Base-by-base conservation (phyloP, 352 stramenopile genomes). In the Phytophthora quininea region DNA sequence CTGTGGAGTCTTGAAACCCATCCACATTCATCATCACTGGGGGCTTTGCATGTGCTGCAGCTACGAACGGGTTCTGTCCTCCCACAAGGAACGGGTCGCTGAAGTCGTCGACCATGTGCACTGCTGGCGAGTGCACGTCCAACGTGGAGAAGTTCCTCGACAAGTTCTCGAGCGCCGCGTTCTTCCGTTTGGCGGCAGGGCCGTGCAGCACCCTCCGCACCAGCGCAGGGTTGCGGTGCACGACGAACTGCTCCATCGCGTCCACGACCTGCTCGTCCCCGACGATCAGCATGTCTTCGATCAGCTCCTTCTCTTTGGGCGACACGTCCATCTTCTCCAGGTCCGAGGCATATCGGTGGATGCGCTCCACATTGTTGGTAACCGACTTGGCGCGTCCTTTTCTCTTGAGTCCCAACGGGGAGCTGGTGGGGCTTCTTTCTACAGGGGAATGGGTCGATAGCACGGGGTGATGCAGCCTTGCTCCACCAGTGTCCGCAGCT, bases 191-290 rank as follows among this genome's bases (percentile, higher is more conserved):
- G 8, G 60, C 58, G 19, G 29, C 71, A 11, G 79, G 85, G 2
- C 85, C 82, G 24, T 62, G 74, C 40, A 93, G 51, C 35, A 84
- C 81, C 2, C 85, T 76, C 4, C 73, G 72, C 45, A 93, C 72
- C 0, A 69, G 69, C 11, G 76, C 78, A 14, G 77, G 55, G 60
- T 93, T 88, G 12, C 77, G 80, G 60, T 80, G 74, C 27, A 85
- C 58, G 7, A 85, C 67, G 54, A 91, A 93, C 67, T 92, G 81
- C 54, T 93, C 83, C 83, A 93, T 91, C 32, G 85, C 85, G 51
- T 93, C 83, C 7, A 90, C 80, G 35, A 92, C 79, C 59, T 91
- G 84, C 32, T 87, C 85, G 62, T 93, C 85, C 19, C 85, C 85
- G 42, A 80, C 71, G 59, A 90, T 80, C 45, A 93, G 70, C 72